Conservation (phyloP, 2,329 filamentous ascomycete genomes). For the Cordyceps sp. region DNA sequence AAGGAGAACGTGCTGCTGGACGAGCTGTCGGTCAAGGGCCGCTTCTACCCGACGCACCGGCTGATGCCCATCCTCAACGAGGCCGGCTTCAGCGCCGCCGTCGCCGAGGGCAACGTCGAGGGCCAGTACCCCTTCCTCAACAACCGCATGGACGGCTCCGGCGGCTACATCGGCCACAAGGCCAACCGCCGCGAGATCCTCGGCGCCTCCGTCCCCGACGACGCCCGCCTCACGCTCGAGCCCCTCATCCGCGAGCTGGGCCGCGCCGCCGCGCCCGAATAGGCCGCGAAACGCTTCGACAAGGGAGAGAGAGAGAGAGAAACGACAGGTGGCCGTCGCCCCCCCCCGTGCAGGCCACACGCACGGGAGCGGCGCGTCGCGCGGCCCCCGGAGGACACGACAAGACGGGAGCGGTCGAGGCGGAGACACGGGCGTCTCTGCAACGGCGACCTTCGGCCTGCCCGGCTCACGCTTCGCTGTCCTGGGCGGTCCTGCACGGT, state of each 20-base stretch:
- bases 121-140: conserved; percentile 34
- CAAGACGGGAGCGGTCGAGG: too few species aligned
- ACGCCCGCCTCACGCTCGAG: conserved; percentile 17
- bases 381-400: too few species aligned
- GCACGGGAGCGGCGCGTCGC: too few species aligned
- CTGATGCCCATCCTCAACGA: conserved; percentile 33
- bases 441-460: too few species aligned
- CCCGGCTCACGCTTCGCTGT: too few species aligned
- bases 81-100: conserved; percentile 17
- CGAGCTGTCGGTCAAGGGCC: conserved; percentile 30
- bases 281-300: neutral
- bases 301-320: neutral
- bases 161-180: conserved; percentile 23
- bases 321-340: too few species aligned
- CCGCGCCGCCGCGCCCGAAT: neutral
- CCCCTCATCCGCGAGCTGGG: conserved; percentile 15
- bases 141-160: conserved; percentile 28
- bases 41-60: conserved; percentile 40
- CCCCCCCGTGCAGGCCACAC: too few species aligned
- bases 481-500: too few species aligned
- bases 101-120: conserved; percentile 21
- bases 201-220: conserved; percentile 22
- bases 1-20: conserved; percentile 28
- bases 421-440: too few species aligned
- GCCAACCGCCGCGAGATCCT: conserved; percentile 24